A percentile compares a stretch with the other conserved stretches of the same genome.
These are phyloP conservation scores for Plenodomus biglobosus DNA, from an alignment of 2,329 filamentous ascomycete genomes.

Conservation along the genomic window DNA sequence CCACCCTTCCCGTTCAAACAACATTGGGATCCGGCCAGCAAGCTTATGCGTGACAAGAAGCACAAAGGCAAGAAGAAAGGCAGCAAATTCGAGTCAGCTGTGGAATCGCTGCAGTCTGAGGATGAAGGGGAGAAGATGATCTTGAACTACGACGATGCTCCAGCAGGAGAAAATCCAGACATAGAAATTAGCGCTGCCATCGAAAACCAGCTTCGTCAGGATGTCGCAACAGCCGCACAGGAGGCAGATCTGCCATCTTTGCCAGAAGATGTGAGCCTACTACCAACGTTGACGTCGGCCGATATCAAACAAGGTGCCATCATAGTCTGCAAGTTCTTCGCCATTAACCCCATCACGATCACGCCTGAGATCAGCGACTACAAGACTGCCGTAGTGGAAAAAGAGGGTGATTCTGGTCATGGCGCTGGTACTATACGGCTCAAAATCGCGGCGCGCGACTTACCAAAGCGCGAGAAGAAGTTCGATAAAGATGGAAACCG, in stretches of 20 bases:
- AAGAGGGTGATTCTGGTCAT: constrained; percentile 50
- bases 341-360: constrained; percentile 61
- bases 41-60: constrained; percentile 57
- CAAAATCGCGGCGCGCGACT: constrained; percentile 69
- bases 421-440: constrained; percentile 61
- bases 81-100: constrained; percentile 43
- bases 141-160: constrained; percentile 39
- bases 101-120: constrained; percentile 43
- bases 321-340: constrained; percentile 67
- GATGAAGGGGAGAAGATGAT: constrained; percentile 34
- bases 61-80: constrained; percentile 59
- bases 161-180: constrained; percentile 22
- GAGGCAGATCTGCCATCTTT: constrained; percentile 64
- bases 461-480: constrained; percentile 57
- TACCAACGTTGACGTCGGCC: constrained; percentile 55
- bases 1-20: constrained; percentile 91
- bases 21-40: constrained; percentile 77
- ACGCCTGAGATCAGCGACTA: constrained; percentile 65
- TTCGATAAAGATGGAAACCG: constrained; percentile 72
- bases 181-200: constrained; percentile 25
- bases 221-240: constrained; percentile 48
- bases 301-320: constrained; percentile 62
- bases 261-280: constrained; percentile 57
- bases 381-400: constrained; percentile 61
- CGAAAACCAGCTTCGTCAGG: constrained; percentile 43